Percentiles rank a stretch among this genome's conserved stretches.
Conservation (phyloP, 179 eudicot genomes). For the Kewa caespitosa region DNA sequence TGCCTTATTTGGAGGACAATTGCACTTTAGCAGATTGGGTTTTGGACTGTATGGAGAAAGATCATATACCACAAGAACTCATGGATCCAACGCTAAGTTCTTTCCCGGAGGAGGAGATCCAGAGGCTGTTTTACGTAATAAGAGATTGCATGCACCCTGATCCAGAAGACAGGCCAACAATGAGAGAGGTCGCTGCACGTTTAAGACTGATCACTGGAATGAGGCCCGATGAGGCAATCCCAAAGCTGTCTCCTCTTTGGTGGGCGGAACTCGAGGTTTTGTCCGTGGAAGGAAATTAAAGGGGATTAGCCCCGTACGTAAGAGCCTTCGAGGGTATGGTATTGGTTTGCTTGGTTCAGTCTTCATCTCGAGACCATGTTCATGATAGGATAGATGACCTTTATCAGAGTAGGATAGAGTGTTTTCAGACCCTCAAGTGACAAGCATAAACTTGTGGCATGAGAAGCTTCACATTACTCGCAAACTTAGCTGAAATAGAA, state of each 20-base stretch:
- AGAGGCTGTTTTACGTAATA: conserved; percentile 42
- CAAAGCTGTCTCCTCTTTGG: conserved; percentile 82
- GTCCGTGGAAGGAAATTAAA: conserved; percentile 36
- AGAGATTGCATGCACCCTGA: conserved; percentile 52
- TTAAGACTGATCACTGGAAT: conserved; percentile 56
- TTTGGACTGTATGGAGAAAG: conserved; percentile 40
- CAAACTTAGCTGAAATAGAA: background rate
- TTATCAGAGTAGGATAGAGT: background rate
- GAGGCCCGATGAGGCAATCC: conserved; percentile 65
- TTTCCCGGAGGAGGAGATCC: conserved; percentile 42
- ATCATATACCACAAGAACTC: conserved; percentile 39
- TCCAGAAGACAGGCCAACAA: conserved; percentile 52
- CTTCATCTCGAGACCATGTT: conserved; percentile 13
- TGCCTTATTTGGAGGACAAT: conserved; percentile 48
- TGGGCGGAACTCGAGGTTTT: conserved; percentile 95
- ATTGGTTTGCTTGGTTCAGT: conserved; percentile 15
- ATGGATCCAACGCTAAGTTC: conserved; percentile 63
- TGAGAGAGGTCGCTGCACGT: conserved; percentile 49
- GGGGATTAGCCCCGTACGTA: conserved; percentile 12
- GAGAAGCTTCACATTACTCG: conserved; percentile 4
- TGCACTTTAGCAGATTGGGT: conserved; percentile 50
- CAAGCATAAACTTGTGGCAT: background rate
- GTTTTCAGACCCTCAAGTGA: background rate
- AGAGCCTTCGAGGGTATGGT: background rate
- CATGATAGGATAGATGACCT: conserved; percentile 17